Conservation (phyloP, 768 basidiomycete genomes). For the Sporobolomyces roseus region DNA sequence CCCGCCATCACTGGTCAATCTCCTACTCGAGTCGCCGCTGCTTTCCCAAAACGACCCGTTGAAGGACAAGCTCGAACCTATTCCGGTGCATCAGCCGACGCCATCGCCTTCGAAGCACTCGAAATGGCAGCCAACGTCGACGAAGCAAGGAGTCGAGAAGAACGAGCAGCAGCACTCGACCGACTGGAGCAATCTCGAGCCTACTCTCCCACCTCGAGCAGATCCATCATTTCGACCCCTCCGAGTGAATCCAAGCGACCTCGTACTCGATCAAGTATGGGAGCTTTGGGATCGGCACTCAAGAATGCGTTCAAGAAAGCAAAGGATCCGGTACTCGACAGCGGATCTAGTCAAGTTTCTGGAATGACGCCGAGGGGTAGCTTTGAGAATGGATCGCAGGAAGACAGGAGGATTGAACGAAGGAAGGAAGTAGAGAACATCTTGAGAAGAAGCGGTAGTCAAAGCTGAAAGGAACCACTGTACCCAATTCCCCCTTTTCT, state of each 20-base stretch:
- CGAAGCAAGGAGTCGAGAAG: conserved; percentile 5
- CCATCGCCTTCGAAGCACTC: conserved; percentile 19
- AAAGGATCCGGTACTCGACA: background rate
- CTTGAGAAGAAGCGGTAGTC: conserved; percentile 11
- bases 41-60: conserved; percentile 2
- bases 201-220: background rate
- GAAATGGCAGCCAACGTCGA: conserved; percentile 24
- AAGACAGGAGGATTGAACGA: conserved; percentile 11
- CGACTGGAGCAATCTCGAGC: background rate
- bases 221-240: conserved; percentile 5
- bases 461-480: too few species aligned
- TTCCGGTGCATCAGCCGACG: conserved; percentile 5
- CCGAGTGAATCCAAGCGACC: background rate
- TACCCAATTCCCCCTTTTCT: too few species aligned
- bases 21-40: background rate
- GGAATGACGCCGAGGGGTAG: background rate
- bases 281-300: conserved; percentile 25
- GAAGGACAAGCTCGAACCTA: conserved; percentile 4
- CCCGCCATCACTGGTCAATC: conserved; percentile 7
- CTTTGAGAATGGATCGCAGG: background rate
- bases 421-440: conserved; percentile 27
- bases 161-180: background rate
- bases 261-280: conserved; percentile 5
- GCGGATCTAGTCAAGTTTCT: background rate
- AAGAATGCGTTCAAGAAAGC: conserved; percentile 29